Percentiles rank a stretch among this genome's conserved stretches.
Evolutionary conservation across 2,329 filamentous ascomycete species (phyloP).

Genomic region (Beauveria sp.): DNA sequence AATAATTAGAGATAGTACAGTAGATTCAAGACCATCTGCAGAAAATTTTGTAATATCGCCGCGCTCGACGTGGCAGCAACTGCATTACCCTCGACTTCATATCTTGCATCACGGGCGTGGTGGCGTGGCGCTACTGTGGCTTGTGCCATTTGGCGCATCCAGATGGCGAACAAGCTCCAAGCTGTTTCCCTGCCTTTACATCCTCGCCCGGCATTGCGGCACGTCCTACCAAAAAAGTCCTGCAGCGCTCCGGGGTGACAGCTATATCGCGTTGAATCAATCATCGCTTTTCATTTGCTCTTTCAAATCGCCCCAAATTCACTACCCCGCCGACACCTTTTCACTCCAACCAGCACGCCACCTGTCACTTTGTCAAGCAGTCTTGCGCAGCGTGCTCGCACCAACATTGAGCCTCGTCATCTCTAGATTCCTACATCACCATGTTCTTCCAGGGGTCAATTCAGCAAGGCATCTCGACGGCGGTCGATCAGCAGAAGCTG

Average conservation of each 20-base stretch:
- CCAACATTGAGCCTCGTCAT: background rate
- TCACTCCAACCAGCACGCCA: background rate
- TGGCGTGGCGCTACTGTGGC: conserved; percentile 1
- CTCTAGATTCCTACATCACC: conserved; percentile 3
- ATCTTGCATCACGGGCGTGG: background rate
- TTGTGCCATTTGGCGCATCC: background rate
- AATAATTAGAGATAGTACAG: no score
- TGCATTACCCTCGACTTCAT: background rate
- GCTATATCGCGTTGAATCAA: background rate
- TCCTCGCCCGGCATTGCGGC: background rate
- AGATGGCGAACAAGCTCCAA: background rate
- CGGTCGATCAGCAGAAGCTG: conserved; percentile 66
- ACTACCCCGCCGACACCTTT: background rate
- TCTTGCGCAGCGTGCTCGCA: background rate
- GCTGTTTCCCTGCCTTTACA: background rate
- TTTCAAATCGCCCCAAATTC: background rate
- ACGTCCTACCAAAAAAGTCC: background rate
- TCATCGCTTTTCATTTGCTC: background rate
- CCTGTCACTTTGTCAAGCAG: background rate
- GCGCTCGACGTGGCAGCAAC: background rate
- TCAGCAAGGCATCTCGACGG: conserved; percentile 70
- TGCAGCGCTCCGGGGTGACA: background rate
- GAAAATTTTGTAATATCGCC: no score
- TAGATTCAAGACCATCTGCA: no score
- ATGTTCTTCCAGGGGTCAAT: conserved; percentile 82